Conservation (phyloP, 2,329 filamentous ascomycete species). For the Xylariales sp. region DNA sequence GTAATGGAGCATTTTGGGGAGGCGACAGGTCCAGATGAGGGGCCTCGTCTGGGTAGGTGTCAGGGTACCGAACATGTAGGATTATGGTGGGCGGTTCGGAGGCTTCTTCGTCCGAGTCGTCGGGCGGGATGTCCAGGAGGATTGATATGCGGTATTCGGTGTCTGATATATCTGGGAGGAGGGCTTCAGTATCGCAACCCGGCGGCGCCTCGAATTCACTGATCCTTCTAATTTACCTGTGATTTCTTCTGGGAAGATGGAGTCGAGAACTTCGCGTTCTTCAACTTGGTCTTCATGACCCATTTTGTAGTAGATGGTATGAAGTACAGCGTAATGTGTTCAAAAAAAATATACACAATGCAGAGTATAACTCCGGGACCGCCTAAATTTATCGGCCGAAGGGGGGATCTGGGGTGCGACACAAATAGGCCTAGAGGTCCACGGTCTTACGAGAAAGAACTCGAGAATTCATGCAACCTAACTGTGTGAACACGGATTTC, state of each 20-base stretch:
- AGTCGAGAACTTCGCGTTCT: constrained; percentile 95
- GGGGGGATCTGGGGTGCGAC: too few species aligned
- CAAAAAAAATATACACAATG: too few species aligned
- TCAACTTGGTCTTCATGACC: constrained; percentile 85
- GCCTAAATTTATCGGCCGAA: too few species aligned
- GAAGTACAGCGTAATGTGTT: too few species aligned
- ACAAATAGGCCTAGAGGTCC: too few species aligned
- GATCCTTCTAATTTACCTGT: too few species aligned
- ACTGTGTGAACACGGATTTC: too few species aligned
- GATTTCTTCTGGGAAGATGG: constrained; percentile 97
- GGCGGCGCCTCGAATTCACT: too few species aligned
- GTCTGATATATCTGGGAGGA: constrained; percentile 74
- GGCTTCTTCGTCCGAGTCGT: constrained; percentile 56
- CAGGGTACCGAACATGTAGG: constrained; percentile 84
- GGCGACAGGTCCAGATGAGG: constrained; percentile 76
- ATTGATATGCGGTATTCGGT: constrained; percentile 84
- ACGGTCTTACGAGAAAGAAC: too few species aligned
- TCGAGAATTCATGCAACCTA: too few species aligned
- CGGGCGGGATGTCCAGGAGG: constrained; percentile 64
- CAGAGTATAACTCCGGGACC: too few species aligned
- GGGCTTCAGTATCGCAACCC: not conserved
- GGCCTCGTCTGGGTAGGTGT: constrained; percentile 81
- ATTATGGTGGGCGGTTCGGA: constrained; percentile 66
- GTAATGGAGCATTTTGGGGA: constrained; percentile 62
- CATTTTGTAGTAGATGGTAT: constrained; percentile 37